Evolutionary conservation across 768 basidiomycete genomes (phyloP), one percentile per base, ranked within the genome.

Genomic region (Serendipita sp.): DNA sequence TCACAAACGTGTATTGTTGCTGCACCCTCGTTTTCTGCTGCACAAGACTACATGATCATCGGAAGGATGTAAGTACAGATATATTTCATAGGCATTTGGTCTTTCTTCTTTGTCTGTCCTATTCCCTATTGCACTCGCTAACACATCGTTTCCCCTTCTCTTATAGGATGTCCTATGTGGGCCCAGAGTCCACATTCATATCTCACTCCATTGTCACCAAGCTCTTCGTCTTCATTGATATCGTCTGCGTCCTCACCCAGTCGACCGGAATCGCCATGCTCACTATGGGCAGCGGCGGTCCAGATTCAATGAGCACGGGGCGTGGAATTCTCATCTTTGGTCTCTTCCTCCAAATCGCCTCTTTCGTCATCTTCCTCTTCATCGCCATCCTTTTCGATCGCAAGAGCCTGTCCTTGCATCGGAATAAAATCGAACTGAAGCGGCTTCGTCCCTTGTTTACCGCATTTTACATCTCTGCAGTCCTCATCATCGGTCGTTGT

Each of bases 1-100:
- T 34, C 64, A 10, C 64, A 65, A 58, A 30, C 46, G 48, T 28
- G 30, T 35, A 35, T 65, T 32, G 46, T 65, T 34, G 64, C 56
- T 7, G 32, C 64, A 8, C 64, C 64, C 15, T 47, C 64, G 3
- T 54, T 52, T n/a, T 18, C 56, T 28, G 46, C 64, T 7, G 64
- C 64, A 5, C 63, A 64, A 36, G 64, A 32, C 16, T 65, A 56
- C 35, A 65, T 65, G 48, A 16, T 56, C 28, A 45, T 56, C 18
- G 64, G 64, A 3, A 18, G 64, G 30, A 58, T 58, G 48, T 54
- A 30, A 28, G 52, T 30, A 10, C 23, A 23, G 23, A 23, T 23
- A 23, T 23, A 23, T 23, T 23, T 23, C 1, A 23, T 23, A 23
- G 23, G 23, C 23, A 23, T 23, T 23, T 23, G 23, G 23, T 1